Conservation (phyloP, 768 basidiomycete species). For the Favolaschia claudopus region DNA sequence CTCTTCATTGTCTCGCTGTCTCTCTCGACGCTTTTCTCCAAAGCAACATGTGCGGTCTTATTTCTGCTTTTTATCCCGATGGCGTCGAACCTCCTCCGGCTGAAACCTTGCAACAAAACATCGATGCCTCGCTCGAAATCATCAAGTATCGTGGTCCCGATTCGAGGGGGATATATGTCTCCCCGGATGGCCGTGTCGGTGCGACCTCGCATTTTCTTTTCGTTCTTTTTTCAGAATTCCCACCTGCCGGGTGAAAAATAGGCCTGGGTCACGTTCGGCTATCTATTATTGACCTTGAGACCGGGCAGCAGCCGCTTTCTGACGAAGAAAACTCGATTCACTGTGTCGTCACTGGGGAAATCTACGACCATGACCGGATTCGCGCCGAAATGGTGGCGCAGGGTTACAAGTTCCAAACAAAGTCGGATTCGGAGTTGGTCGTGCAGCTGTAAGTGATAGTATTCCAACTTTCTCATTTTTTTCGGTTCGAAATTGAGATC, state of each 20-base stretch:
- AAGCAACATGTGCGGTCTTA: slow-evolving; percentile 26
- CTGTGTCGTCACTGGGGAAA: slow-evolving; percentile 25
- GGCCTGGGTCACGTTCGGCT: slow-evolving; percentile 27
- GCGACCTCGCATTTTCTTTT: background rate
- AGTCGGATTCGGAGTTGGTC: slow-evolving; percentile 26
- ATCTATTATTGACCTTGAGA: slow-evolving; percentile 26
- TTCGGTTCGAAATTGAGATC: background rate
- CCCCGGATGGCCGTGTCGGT: slow-evolving; percentile 25
- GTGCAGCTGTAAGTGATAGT: slow-evolving; percentile 24
- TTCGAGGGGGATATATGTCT: slow-evolving; percentile 21
- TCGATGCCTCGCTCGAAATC: slow-evolving; percentile 13
- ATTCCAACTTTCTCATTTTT: too few relatives aligned
- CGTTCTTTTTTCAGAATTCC: background rate
- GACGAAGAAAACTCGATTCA: slow-evolving; percentile 19
- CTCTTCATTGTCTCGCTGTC: too few relatives aligned
- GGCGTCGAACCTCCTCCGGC: background rate
- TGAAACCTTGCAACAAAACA: background rate
- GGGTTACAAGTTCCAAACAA: slow-evolving; percentile 24
- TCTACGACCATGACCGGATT: slow-evolving; percentile 27
- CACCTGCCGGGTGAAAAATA: background rate
- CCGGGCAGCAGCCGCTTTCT: slow-evolving; percentile 25
- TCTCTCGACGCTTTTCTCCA: too few relatives aligned
- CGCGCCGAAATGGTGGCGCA: slow-evolving; percentile 14
- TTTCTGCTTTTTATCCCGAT: slow-evolving; percentile 13
- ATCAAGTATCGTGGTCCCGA: slow-evolving; percentile 28